Evolutionary conservation across 495 filamentous ascomycete genomes (phyloP).

Genomic region (Penicillium simplicissimum): DNA sequence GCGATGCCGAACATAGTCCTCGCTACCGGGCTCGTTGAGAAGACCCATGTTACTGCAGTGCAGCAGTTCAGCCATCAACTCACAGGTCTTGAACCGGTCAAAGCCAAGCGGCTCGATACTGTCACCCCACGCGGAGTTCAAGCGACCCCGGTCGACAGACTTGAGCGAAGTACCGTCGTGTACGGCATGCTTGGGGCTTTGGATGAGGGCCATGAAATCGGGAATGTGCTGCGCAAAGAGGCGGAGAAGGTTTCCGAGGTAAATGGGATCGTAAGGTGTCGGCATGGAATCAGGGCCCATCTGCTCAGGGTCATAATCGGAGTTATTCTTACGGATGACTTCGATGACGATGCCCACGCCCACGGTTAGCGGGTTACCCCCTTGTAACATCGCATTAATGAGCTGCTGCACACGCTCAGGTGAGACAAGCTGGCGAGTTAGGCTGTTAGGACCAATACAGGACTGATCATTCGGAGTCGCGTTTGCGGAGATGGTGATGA

Average conservation of each 20-base stretch:
- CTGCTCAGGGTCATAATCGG: slow-evolving; percentile 94
- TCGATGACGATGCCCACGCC: slow-evolving; percentile 98
- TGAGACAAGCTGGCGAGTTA: slow-evolving; percentile 96
- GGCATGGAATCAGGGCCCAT: slow-evolving; percentile 73
- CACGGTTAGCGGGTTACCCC: slow-evolving; percentile 92
- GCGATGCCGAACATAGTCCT: slow-evolving; percentile 77
- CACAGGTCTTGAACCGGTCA: slow-evolving; percentile 98
- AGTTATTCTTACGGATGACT: slow-evolving; percentile 99
- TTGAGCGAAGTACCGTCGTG: slow-evolving; percentile 60
- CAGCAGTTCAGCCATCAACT: slow-evolving; percentile 95
- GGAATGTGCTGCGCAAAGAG: slow-evolving; percentile 90
- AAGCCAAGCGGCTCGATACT: slow-evolving; percentile 95
- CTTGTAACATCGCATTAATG: slow-evolving; percentile 86
- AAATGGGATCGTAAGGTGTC: slow-evolving; percentile 90
- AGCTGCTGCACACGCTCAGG: slow-evolving; percentile 76
- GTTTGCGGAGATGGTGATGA: slow-evolving; percentile 98
- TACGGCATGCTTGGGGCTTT: slow-evolving; percentile 62
- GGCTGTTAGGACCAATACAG: slow-evolving; percentile 95
- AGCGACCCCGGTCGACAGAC: slow-evolving; percentile 59
- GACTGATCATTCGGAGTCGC: slow-evolving; percentile 96
- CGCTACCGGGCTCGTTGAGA: slow-evolving; percentile 88
- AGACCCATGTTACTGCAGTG: slow-evolving; percentile 99
- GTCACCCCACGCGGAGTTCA: slow-evolving; percentile 83
- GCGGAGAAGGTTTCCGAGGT: slow-evolving; percentile 88
- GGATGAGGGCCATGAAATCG: slow-evolving; percentile 89